Base-by-base conservation (phyloP, 345 rosid species). In the Physaria fendleri region DNA sequence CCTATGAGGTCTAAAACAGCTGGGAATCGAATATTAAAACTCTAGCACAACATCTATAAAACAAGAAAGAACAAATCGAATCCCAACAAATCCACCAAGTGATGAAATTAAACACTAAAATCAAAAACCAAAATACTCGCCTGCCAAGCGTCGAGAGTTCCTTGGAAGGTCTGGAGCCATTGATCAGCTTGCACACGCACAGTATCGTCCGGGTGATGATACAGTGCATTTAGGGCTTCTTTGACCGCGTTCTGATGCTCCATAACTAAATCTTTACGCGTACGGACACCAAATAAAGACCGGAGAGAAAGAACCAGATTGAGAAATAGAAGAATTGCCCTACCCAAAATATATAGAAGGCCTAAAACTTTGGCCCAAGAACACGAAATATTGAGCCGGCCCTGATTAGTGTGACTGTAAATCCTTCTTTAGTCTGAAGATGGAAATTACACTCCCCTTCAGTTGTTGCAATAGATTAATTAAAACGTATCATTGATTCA, bases 131-230 rank as follows among this genome's bases (percentile, higher is more conserved):
- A 6, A 20, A 20, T 51, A 35, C 44, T 59, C 49, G 78, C 97
- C 97, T 90, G 96, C 99, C 99, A 94, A 53, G 99, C 97, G 71
- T 94, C 97, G 76, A 94, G 67, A 18, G 97, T 90, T 75, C 82
- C 93, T 62, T 94, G 97, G 71, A 94, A 90, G 43, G 73, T 80
- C 66, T 90, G 99, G 24, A 93, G 79, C 94, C 91, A 93, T 4
- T 79, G 87, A 87, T 93, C 99, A 55, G 99, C 99, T 66, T 85
- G 78, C 66, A 74, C 75, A 43, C 96, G 97, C 24, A 84, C 81
- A 50, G 73, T 67, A 68, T 87, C 99, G 59, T 94, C 97, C 16
- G 97, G 97, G 64, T 85, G 95, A 84, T 88, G 97, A 67, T 93
- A 93, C 73, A 93, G 88, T 49, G 95, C 90, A 72, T 81, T 87